Base-by-base conservation (phyloP, 2,329 filamentous ascomycete genomes). In the Fusarium sp. region DNA sequence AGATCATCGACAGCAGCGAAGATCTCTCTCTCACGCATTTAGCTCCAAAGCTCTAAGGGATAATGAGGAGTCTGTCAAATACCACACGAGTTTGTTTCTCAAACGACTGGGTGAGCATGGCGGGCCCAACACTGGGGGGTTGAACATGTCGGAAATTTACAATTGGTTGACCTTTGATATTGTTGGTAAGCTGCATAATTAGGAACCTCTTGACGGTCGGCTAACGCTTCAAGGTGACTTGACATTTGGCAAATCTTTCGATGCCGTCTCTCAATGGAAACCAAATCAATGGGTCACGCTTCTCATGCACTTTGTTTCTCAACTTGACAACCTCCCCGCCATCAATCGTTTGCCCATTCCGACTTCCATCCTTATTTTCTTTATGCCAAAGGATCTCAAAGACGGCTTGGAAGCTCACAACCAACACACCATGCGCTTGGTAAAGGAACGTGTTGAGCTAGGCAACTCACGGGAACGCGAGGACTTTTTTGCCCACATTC, bases 81-180 rank as follows among this genome's bases (percentile, higher is more conserved):
- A 14, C 7, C 47, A 62, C 6, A 28, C 45, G 5, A 43, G 26
- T 3, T 3, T 62, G 6, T 55, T 70, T 8, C 3, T 70, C 1
- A 39, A 62, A 3, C 50, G 54, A 4, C 22, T 70, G 5, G 40
- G 42, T 1, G 33, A 57, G 15, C 17, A 54, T 4, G 57, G 56
- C 5, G 56, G 56, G 1, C 50, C 56, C 5, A 31, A 21, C 2
- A 47, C 51, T 0, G 19, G 14, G 0, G 63, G 63, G 1, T 46
- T 36, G 1, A 53, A 71, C 24, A 55, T 70, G 36, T 46, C 55
- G 3, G 19, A 44, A 3, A 50, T 55, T 2, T 68, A 57, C 19
- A 62, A 65, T 22, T 71, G 51, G 60, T 5, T 71, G 7, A 68
- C 57, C 2, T 71, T 71, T 1, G 60, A 71, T 5, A 38, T 71